Evolutionary conservation across 1,284 basidiomycete genomes (phyloP).

Genomic region (Leccinum solheimii): DNA sequence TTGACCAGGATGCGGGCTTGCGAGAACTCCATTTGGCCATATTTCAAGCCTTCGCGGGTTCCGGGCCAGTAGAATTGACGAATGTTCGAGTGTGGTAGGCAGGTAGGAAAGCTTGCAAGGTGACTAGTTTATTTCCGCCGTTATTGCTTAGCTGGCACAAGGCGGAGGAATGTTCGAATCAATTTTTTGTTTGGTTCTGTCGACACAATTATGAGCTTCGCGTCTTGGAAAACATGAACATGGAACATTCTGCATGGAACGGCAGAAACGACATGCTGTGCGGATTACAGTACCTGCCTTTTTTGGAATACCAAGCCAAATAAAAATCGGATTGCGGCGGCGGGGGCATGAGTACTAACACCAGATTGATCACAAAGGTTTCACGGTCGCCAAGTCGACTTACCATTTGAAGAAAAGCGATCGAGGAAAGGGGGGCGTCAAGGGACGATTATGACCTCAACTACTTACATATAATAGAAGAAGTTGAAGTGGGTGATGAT

Average conservation of each 20-base stretch:
- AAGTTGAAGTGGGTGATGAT: constrained; percentile 8
- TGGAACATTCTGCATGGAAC: constrained; percentile 33
- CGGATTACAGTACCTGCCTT: constrained; percentile 22
- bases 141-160: constrained; percentile 1
- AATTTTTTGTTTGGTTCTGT: constrained; percentile 26
- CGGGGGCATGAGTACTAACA: background rate
- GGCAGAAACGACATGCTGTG: constrained; percentile 16
- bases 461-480: background rate
- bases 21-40: background rate
- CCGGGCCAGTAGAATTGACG: background rate
- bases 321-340: background rate
- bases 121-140: constrained; percentile 17
- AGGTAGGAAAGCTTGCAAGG: constrained; percentile 2
- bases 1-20: constrained; percentile 9
- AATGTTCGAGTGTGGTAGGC: constrained; percentile 9
- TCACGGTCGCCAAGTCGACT: constrained; percentile 1
- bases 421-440: background rate
- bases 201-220: constrained; percentile 21
- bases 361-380: background rate
- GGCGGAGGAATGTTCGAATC: constrained; percentile 8
- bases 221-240: constrained; percentile 2
- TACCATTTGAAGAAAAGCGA: background rate
- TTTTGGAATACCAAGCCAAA: constrained; percentile 8
- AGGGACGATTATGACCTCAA: constrained; percentile 4
- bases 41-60: background rate